Evolutionary conservation across 768 basidiomycete genomes (phyloP), one percentile per base, ranked within the genome.

Genomic region (Punctularia strigosozonata): DNA sequence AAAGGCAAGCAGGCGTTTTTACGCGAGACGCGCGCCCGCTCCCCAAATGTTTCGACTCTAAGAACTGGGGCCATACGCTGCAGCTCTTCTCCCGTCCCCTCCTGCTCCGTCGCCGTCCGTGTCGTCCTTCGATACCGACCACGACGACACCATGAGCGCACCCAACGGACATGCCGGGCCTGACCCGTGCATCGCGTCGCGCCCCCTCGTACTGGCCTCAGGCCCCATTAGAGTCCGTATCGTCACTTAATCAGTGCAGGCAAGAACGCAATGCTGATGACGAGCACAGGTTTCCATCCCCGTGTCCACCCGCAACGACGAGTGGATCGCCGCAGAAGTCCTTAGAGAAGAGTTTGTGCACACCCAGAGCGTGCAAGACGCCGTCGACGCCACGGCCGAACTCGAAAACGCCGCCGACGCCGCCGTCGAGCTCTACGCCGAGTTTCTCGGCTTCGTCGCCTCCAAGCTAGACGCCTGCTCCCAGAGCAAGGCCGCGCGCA

Each of bases 321-420:
- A 88, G 60, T 95, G 92, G 91, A 87, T 90, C 54, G 73, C 78
- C 39, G 90, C 91, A 37, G 90, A 94, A 63, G 77, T 91, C 52
- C 75, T 94, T 41, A 70, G 84, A 52, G 90, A 95, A 52, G 86
- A 91, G 43, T 97, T 94, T 57, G 61, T 69, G 40, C 75, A 87
- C 58, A 58, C 69, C 40, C 74, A 76, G 54, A 66, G 66, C 23
- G 69, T 66, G 56, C 46, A 70, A 57, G 72, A 80, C 57, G 64
- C 69, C 47, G 61, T 71, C 52, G 75, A 75, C 54, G 65, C 63
- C 40, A 63, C 69, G 38, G 58, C 57, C 20, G 64, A 77, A 48
- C 53, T 67, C 44, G 76, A 77, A 43, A 63, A 71, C 44, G 58
- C 66, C 43, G 61, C 60, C 44, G 78, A 88, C 57, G 77, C 80